These are phyloP conservation scores for Neoascochyta sp. DNA, from an alignment of 2,329 filamentous ascomycete genomes.

Conservation along the genomic window DNA sequence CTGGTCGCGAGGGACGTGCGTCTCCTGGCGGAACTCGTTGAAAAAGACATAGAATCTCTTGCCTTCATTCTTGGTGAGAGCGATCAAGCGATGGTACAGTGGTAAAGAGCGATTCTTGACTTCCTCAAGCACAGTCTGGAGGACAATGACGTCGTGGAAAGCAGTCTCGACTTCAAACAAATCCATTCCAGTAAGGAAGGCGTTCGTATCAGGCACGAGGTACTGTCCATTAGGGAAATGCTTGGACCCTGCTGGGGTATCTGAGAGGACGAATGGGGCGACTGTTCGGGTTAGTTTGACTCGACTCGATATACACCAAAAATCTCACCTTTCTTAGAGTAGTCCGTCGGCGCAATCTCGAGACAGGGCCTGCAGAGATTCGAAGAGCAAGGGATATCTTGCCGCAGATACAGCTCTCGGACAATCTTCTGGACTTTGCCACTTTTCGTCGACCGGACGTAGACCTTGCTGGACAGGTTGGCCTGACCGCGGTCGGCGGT, in stretches of 20 bases:
- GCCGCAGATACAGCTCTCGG: constrained; percentile 88
- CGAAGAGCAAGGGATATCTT: constrained; percentile 96
- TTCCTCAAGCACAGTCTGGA: constrained; percentile 96
- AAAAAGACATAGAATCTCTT: constrained; percentile 99
- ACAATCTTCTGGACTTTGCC: constrained; percentile 99
- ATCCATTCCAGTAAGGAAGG: constrained; percentile 92
- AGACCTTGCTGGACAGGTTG: constrained; percentile 92
- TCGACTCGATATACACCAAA: constrained; percentile 5
- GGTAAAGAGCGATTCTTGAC: constrained; percentile 89
- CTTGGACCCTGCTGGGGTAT: constrained; percentile 79
- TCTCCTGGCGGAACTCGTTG: constrained; percentile 95
- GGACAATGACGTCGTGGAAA: constrained; percentile 93
- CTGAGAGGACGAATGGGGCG: constrained; percentile 80
- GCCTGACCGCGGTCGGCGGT: constrained; percentile 55
- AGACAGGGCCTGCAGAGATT: constrained; percentile 77
- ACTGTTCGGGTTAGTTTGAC: constrained; percentile 49
- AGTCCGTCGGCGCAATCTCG: constrained; percentile 71
- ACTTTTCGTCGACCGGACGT: constrained; percentile 87
- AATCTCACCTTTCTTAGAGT: constrained; percentile 65
- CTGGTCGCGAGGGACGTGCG: constrained; percentile 68
- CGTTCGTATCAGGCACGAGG: constrained; percentile 92
- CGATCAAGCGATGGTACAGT: constrained; percentile 88
- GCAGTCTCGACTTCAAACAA: constrained; percentile 87
- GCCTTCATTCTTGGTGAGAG: constrained; percentile 88
- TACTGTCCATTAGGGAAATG: constrained; percentile 85